phyloP scores from a whole-genome alignment of 768 basidiomycete genomes.

The Amyloporia xantha region DNA sequence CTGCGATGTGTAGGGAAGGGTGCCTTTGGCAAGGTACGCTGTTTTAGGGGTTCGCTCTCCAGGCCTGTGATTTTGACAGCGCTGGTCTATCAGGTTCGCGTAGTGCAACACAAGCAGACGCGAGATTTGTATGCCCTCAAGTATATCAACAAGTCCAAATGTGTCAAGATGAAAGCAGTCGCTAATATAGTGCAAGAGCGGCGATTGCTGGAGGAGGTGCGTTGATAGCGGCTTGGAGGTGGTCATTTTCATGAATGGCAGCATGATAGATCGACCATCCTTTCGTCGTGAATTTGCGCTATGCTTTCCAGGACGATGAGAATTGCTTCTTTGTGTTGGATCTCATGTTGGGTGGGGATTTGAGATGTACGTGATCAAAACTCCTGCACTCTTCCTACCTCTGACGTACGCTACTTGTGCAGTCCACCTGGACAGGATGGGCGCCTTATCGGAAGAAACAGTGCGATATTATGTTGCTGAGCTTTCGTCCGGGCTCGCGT shows the following conservation, averaged over 20 bases:
- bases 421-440: slow-evolving; percentile 89
- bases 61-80: not conserved
- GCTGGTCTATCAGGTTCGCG: slow-evolving; percentile 67
- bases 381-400: not conserved
- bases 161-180: slow-evolving; percentile 97
- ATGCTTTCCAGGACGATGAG: slow-evolving; percentile 97
- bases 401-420: slow-evolving; percentile 9
- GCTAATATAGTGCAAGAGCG: slow-evolving; percentile 97
- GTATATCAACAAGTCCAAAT: slow-evolving; percentile 98
- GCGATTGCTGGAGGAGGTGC: slow-evolving; percentile 88
- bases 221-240: slow-evolving; percentile 11
- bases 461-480: slow-evolving; percentile 90
- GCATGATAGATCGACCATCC: slow-evolving; percentile 80
- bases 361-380: slow-evolving; percentile 63
- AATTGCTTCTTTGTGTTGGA: slow-evolving; percentile 98
- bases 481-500: slow-evolving; percentile 80
- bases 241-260: slow-evolving; percentile 4
- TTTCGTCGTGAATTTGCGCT: slow-evolving; percentile 90
- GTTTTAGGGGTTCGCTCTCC: not conserved
- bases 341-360: slow-evolving; percentile 93
- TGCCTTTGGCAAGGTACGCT: slow-evolving; percentile 90
- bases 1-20: slow-evolving; percentile 97
- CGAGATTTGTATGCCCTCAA: slow-evolving; percentile 95
- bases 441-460: slow-evolving; percentile 63
- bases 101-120: slow-evolving; percentile 99